Percentiles rank a stretch among this genome's conserved stretches.
These are phyloP conservation scores for Hippophae rhamnoides DNA, from an alignment of 306 rosid species.

Conservation along the genomic window DNA sequence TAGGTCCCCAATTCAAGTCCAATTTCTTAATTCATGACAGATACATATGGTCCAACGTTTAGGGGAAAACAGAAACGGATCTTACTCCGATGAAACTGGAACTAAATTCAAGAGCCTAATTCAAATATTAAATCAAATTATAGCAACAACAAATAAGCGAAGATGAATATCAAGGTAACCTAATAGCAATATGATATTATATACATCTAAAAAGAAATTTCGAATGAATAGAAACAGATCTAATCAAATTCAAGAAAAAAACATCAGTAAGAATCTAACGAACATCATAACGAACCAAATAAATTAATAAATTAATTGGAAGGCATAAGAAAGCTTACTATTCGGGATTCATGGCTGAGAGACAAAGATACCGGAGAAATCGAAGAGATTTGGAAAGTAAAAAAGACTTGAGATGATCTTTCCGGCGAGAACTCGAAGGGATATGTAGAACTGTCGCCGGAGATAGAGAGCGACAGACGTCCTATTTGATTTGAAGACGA, in stretches of 20 bases:
- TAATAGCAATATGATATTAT: background rate
- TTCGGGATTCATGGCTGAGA: conserved; percentile 80
- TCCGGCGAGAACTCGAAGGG: conserved; percentile 27
- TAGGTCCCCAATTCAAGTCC: too few relatives aligned
- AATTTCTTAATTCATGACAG: too few relatives aligned
- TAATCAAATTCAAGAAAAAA: conserved; percentile 13
- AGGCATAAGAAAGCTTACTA: conserved; percentile 49
- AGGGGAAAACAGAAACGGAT: conserved; percentile 17
- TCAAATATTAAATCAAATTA: background rate
- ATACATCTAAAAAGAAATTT: conserved; percentile 5
- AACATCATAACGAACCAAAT: conserved; percentile 5
- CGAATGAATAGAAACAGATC: conserved; percentile 25
- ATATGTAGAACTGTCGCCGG: conserved; percentile 30
- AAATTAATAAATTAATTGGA: background rate
- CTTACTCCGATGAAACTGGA: conserved; percentile 20
- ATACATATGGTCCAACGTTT: too few relatives aligned
- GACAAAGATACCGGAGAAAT: conserved; percentile 22
- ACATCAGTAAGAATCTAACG: background rate
- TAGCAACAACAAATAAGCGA: background rate
- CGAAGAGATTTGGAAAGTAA: background rate
- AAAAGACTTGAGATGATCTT: background rate
- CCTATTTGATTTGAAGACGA: background rate
- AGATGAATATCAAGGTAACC: background rate
- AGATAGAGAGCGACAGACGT: conserved; percentile 15
- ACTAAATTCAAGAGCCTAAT: conserved; percentile 17